Percentiles rank a stretch among this genome's conserved stretches.
These are phyloP conservation scores for Tylopilus vinaceipallidus DNA, from an alignment of 768 basidiomycete genomes.

Conservation along the genomic window DNA sequence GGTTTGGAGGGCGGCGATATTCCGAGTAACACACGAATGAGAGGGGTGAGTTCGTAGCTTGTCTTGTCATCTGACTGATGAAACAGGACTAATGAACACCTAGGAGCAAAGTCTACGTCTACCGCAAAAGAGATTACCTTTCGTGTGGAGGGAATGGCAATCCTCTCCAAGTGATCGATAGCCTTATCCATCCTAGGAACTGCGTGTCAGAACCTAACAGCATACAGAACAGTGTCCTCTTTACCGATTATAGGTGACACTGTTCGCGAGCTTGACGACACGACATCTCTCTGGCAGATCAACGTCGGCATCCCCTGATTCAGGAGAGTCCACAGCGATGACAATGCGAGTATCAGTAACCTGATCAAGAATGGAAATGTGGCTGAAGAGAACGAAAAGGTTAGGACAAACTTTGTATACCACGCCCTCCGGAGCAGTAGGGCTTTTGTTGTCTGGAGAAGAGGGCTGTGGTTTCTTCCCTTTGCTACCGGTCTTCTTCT, in stretches of 20 bases:
- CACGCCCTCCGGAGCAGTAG: slow-evolving; percentile 64
- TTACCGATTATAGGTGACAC: slow-evolving; percentile 85
- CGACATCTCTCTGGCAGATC: slow-evolving; percentile 85
- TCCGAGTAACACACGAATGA: slow-evolving; percentile 73
- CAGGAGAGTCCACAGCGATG: slow-evolving; percentile 69
- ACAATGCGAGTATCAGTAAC: slow-evolving; percentile 81
- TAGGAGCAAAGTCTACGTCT: not conserved
- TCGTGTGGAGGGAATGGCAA: slow-evolving; percentile 30
- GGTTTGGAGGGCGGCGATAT: slow-evolving; percentile 47
- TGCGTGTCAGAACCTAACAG: not conserved
- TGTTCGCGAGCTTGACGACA: slow-evolving; percentile 87
- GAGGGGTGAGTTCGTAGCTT: slow-evolving; percentile 42
- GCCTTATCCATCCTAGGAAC: slow-evolving; percentile 82
- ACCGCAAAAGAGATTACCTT: slow-evolving; percentile 11
- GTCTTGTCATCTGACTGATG: slow-evolving; percentile 40
- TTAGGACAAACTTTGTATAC: slow-evolving; percentile 66
- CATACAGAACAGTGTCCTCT: not conserved
- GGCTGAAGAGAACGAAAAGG: not conserved
- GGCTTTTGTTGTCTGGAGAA: slow-evolving; percentile 38
- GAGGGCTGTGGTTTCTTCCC: slow-evolving; percentile 40
- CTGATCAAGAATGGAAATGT: slow-evolving; percentile 34
- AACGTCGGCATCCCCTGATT: slow-evolving; percentile 58
- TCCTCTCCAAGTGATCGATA: slow-evolving; percentile 60
- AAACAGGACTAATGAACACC: not conserved
- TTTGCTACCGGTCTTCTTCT: slow-evolving; percentile 43